Percentiles rank a stretch among this genome's conserved stretches.
Conservation (phyloP, 805 yeast genomes). For the Kodamaea kaohsiungensis region DNA sequence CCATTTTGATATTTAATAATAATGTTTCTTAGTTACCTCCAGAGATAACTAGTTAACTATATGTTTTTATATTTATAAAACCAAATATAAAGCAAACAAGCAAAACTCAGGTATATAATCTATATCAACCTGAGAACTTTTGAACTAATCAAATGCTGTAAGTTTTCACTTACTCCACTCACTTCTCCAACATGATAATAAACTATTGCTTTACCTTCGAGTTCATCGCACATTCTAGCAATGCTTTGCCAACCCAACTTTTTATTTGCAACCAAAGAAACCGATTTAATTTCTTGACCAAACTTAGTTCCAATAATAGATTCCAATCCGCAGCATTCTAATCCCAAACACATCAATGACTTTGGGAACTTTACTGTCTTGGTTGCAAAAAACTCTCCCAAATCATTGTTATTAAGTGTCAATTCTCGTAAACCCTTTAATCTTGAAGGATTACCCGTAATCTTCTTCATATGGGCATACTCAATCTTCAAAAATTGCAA, state of each 20-base stretch:
- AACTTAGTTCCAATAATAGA: not conserved
- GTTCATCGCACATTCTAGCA: not conserved
- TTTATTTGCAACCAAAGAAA: conserved; percentile 1
- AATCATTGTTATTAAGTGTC: not conserved
- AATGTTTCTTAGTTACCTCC: too few relatives aligned
- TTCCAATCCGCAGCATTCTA: not conserved
- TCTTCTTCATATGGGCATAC: not conserved
- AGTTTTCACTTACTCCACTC: not conserved
- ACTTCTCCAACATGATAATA: not conserved
- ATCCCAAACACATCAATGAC: not conserved
- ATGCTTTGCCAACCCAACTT: not conserved
- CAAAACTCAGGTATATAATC: not conserved
- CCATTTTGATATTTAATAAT: too few relatives aligned
- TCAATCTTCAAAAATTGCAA: not conserved
- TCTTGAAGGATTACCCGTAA: not conserved
- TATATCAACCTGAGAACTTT: not conserved
- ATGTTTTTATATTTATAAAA: too few relatives aligned
- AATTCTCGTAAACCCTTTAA: not conserved
- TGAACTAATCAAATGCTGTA: not conserved
- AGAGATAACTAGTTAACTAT: too few relatives aligned
- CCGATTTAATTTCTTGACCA: not conserved
- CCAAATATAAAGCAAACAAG: too few relatives aligned
- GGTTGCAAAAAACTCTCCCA: not conserved
- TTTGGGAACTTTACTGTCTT: not conserved
- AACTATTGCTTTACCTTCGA: not conserved